Evolutionary conservation across 2,329 filamentous ascomycete genomes (phyloP), one percentile per base, ranked within the genome.

Genomic region (Thermoascus crustaceus): DNA sequence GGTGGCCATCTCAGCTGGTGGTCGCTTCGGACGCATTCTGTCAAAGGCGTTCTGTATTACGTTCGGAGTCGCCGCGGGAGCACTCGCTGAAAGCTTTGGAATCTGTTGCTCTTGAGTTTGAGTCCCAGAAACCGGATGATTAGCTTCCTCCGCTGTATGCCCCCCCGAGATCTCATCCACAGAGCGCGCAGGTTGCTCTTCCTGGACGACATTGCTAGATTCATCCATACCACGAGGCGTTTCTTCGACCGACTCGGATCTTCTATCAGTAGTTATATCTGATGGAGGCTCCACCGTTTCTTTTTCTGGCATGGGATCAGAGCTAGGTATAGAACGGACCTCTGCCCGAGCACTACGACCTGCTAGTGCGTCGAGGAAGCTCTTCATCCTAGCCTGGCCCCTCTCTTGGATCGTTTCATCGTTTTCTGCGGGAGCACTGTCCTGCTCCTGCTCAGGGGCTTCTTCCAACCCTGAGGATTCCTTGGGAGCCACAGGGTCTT

Each of bases 1-100:
- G 2, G 81, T 85, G 13, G 83, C 82, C 34, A 80, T 64, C 48
- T 85, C 78, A 18, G 71, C 62, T 1, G 73, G 71, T 2, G 72
- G 63, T 21, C 81, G 72, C 51, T 76, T 82, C 1, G 73, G 69
- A 10, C 77, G 68, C 74, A 80, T 80, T 11, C 73, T 69, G 53
- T 79, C 74, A 46, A 80, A 80, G 1, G 77, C 77, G 49, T 71
- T 77, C 34, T 73, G 71, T 16, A 81, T 62, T 0, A 68, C 52
- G 27, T 69, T 69, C 10, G 63, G 58, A 2, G 59, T 62, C 39
- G 60, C 49, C 31, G 43, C 37, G 2, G 37, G 17, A 10, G 39
- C 37, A 10, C 41, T 41, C 4, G 34, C 22, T 19, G 33, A 30
- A n/a, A 40, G 35, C 9, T 20, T 40, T 9, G 45, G 38, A 10